Evolutionary conservation across 306 rosid species (phyloP).

Genomic region (Vigna radiata): DNA sequence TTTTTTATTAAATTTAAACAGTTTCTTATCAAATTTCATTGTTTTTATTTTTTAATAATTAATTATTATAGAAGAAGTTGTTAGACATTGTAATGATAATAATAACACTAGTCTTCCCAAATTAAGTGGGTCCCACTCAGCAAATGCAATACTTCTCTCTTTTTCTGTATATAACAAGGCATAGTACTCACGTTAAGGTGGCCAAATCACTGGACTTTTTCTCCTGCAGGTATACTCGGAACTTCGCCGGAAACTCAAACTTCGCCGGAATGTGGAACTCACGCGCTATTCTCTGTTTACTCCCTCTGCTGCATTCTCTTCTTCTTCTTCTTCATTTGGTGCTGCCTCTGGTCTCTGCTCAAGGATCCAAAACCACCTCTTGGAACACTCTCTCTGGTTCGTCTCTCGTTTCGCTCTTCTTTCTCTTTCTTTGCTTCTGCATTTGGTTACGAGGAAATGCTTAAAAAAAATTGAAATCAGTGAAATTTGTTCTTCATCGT

Average conservation of each 20-base stretch:
- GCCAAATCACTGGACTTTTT: not conserved
- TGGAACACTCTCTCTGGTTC: conserved; percentile 77
- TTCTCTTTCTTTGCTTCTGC: not conserved
- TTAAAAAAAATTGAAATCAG: not conserved
- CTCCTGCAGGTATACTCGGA: not conserved
- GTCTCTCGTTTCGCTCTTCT: not conserved
- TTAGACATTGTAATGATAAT: no score
- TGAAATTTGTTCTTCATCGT: not conserved
- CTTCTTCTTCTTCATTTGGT: conserved; percentile 41
- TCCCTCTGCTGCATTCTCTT: conserved; percentile 22
- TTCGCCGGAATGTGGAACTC: conserved; percentile 58
- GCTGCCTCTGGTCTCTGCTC: conserved; percentile 60
- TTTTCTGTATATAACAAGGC: no score
- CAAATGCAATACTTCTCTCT: no score
- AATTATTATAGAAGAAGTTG: no score
- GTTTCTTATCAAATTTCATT: no score
- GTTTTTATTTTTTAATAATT: no score
- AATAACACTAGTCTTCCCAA: no score
- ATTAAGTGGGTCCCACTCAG: no score
- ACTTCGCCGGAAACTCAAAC: not conserved
- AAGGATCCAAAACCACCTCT: conserved; percentile 50
- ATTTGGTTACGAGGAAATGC: conserved; percentile 7
- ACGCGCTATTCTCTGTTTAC: conserved; percentile 45
- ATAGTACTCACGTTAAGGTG: not conserved
- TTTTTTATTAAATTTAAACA: no score